phyloP scores from a whole-genome alignment of 441 rosid species.

The Francoa sonchifolia region DNA sequence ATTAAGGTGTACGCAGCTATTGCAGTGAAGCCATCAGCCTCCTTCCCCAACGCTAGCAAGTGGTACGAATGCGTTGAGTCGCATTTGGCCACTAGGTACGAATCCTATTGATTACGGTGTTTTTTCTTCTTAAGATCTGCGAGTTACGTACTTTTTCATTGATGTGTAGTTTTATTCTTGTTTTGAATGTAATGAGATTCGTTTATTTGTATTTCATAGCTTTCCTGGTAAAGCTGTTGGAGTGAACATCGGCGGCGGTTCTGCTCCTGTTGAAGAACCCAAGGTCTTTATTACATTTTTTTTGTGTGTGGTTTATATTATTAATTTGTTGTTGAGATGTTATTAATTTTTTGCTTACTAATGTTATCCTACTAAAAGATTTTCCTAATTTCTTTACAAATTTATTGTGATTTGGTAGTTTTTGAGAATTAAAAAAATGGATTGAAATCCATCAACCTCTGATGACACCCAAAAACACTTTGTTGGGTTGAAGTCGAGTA shows the following conservation, averaged over 20 bases:
- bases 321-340: too few relatives aligned
- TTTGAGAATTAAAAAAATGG: too few relatives aligned
- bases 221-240: slow-evolving; percentile 84
- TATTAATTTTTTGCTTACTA: too few relatives aligned
- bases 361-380: too few relatives aligned
- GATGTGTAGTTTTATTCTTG: not conserved
- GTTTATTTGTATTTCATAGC: slow-evolving; percentile 19
- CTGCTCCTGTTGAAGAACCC: slow-evolving; percentile 26
- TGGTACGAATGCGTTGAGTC: slow-evolving; percentile 64
- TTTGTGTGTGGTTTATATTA: not conserved
- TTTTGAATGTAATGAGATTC: not conserved
- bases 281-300: slow-evolving; percentile 17
- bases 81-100: slow-evolving; percentile 57
- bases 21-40: slow-evolving; percentile 38
- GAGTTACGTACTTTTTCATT: not conserved
- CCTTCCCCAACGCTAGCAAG: slow-evolving; percentile 60
- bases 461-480: too few relatives aligned
- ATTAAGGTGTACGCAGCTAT: slow-evolving; percentile 77
- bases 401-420: too few relatives aligned
- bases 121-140: too few relatives aligned
- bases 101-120: not conserved
- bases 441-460: too few relatives aligned
- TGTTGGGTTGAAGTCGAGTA: too few relatives aligned
- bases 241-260: slow-evolving; percentile 56
- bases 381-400: too few relatives aligned